Base-by-base conservation (phyloP, 2,329 filamentous ascomycete species). In the Aspergillus tanneri region DNA sequence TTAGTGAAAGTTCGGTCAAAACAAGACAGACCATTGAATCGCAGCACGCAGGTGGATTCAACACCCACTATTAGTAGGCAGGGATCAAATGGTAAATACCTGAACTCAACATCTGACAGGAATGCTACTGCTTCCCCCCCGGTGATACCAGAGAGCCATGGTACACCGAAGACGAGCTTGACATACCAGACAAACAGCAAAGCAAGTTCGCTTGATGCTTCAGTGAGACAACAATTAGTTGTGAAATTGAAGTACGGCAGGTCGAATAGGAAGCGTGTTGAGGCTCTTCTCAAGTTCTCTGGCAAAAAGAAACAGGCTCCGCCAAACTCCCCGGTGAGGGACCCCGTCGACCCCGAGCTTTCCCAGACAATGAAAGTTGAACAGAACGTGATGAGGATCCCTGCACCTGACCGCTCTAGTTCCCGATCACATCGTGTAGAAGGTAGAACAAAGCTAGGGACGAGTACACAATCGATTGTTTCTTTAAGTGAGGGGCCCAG, bases 241-340 rank as follows among this genome's bases (percentile, higher is more conserved):
- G 72, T 79, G 21, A 77, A 70, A 52, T 60, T 81, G 32, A 78
- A 72, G 50, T 81, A 79, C 57, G 75, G 76, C 12, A 78, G 74
- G 57, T 62, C 71, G 32, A 75, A 77, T 57, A 66, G 67, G 34
- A 72, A 72, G 45, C 71, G 72, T n/a, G 70, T 81, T 24, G 72
- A 75, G 49, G 70, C 62, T 24, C 62, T 76, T 14, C 64, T 76
- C 16, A 74, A 71, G 55, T 72, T 76, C 40, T 66, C 67, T 19
- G 64, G 64, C 32, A 73, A 72, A 56, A 65, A 55, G 42, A 72
- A 65, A 58, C 22, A 50, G 4, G 50, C 56, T 34, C 54, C 53
- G 10, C 54, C 60, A n/a, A 57, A 56, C 46, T 60, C 59, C 16
- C 57, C 62, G 14, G 41, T 46, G 10, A 63, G 61, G 23, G 60